Conservation (phyloP, 306 rosid species). For the Ochetophila trinervis region DNA sequence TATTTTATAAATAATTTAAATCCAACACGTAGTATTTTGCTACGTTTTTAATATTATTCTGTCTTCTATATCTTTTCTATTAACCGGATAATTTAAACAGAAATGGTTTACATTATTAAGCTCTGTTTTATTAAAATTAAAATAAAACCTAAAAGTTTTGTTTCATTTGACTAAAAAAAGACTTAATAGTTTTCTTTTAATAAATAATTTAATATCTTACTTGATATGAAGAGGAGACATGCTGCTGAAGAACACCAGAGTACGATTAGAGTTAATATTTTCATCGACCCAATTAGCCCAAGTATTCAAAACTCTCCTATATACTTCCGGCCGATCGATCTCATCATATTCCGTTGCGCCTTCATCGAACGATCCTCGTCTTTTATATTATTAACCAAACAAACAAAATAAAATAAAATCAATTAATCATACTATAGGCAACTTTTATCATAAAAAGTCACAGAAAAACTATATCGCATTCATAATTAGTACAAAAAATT, state of each 20-base stretch:
- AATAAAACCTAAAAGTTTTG: too few relatives aligned
- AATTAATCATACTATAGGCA: not conserved
- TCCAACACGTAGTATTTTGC: too few relatives aligned
- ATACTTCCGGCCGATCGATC: constrained; percentile 58
- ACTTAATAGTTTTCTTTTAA: too few relatives aligned
- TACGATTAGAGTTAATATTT: constrained; percentile 70
- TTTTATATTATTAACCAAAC: constrained; percentile 15
- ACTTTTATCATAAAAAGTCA: not conserved
- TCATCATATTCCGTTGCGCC: constrained; percentile 79
- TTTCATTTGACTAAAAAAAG: not conserved
- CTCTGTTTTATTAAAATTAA: too few relatives aligned
- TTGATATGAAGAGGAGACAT: constrained; percentile 97
- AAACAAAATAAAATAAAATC: not conserved
- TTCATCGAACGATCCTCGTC: constrained; percentile 83
- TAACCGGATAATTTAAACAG: too few relatives aligned
- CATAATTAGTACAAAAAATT: not conserved
- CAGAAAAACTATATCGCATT: not conserved
- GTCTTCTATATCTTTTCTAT: too few relatives aligned
- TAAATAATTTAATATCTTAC: too few relatives aligned
- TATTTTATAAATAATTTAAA: too few relatives aligned
- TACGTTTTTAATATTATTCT: too few relatives aligned
- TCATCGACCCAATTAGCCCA: constrained; percentile 83
- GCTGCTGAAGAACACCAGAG: constrained; percentile 78
- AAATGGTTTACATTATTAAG: too few relatives aligned
- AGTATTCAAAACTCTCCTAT: constrained; percentile 60